phyloP scores from a whole-genome alignment of 306 rosid genomes.

The Senna tora region DNA sequence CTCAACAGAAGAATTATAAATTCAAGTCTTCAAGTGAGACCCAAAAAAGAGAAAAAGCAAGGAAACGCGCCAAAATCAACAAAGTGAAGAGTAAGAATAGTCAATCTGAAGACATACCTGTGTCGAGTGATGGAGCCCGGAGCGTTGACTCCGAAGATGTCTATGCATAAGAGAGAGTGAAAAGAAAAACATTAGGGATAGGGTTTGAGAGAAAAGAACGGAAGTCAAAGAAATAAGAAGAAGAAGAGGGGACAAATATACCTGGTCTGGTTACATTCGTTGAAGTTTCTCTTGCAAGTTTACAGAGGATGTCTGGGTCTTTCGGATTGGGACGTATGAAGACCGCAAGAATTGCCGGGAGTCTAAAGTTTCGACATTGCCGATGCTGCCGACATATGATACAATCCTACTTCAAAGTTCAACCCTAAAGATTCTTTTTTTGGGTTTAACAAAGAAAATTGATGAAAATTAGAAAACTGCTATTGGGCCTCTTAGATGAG shows the following conservation, averaged over 20 bases:
- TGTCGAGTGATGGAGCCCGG: constrained; percentile 1
- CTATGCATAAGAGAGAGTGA: not conserved
- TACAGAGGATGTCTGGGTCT: not conserved
- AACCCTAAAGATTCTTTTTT: constrained; percentile 6
- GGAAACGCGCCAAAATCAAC: not conserved
- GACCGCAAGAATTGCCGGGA: not conserved
- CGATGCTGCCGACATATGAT: constrained; percentile 9
- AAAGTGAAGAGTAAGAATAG: not conserved
- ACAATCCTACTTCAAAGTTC: not conserved
- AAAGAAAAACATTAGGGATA: not conserved
- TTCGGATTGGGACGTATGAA: not conserved
- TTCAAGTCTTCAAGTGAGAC: not conserved
- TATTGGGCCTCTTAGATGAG: not conserved
- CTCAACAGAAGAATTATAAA: not conserved
- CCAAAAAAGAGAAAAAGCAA: not conserved
- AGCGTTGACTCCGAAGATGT: constrained; percentile 1
- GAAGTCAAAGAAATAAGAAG: not conserved
- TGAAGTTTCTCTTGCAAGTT: not conserved
- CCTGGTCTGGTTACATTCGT: constrained; percentile 19
- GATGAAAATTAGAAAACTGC: not conserved
- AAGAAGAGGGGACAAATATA: not conserved
- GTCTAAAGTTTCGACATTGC: constrained; percentile 1
- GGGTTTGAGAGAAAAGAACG: not conserved
- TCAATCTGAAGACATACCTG: not conserved
- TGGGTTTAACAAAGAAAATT: not conserved